phyloP scores from a whole-genome alignment of 1,284 basidiomycete genomes.

The Cutaneotrichosporon sp. region DNA sequence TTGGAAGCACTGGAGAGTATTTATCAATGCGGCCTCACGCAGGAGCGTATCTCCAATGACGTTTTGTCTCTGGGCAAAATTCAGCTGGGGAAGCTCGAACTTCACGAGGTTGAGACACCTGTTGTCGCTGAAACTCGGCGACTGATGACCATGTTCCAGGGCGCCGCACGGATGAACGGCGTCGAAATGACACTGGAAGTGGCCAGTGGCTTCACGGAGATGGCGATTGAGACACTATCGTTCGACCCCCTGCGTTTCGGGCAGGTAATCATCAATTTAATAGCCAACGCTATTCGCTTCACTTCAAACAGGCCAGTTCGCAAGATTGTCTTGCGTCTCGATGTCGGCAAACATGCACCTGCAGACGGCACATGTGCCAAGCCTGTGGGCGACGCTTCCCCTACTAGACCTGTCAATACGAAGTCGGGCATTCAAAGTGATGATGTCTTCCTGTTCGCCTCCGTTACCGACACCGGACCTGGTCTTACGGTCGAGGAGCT shows the following conservation, averaged over 20 bases:
- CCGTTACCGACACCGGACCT: slow-evolving; percentile 26
- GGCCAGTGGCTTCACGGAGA: slow-evolving; percentile 11
- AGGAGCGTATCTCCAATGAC: slow-evolving; percentile 50
- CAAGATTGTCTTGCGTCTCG: slow-evolving; percentile 9
- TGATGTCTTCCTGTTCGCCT: slow-evolving; percentile 20
- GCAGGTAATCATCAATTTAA: slow-evolving; percentile 27
- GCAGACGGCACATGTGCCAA: slow-evolving; percentile 13
- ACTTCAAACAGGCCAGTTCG: slow-evolving; percentile 13
- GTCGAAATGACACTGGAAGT: slow-evolving; percentile 21
- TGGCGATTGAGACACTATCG: slow-evolving; percentile 16
- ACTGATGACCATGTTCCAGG: slow-evolving; percentile 18
- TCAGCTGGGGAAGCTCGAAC: slow-evolving; percentile 40
- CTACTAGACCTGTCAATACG: slow-evolving; percentile 3
- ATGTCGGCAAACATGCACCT: slow-evolving; percentile 19
- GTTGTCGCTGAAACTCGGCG: slow-evolving; percentile 33
- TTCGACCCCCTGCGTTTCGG: slow-evolving; percentile 36
- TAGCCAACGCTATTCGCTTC: slow-evolving; percentile 28
- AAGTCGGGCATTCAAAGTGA: no score
- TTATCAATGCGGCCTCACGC: slow-evolving; percentile 46
- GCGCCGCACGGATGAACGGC: slow-evolving; percentile 27
- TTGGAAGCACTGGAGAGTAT: slow-evolving; percentile 8
- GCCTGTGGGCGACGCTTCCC: not conserved
- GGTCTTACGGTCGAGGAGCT: slow-evolving; percentile 25
- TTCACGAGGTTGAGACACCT: slow-evolving; percentile 30
- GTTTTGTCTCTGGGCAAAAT: slow-evolving; percentile 48